Evolutionary conservation across 1,284 basidiomycete species (phyloP), one percentile per base, ranked within the genome.

Genomic region (Agroathelia rolfsii): DNA sequence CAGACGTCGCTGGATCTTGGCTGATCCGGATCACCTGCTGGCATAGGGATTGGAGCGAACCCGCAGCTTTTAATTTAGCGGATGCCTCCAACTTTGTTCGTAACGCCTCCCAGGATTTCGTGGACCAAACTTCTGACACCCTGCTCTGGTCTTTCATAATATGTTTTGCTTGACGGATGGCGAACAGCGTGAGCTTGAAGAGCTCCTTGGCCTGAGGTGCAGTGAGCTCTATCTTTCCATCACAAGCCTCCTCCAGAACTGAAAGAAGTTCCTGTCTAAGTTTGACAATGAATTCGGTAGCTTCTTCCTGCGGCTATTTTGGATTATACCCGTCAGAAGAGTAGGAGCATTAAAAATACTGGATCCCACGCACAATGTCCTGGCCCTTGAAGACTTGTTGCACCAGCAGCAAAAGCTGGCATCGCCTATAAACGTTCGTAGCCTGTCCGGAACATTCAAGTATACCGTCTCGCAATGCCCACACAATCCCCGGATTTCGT

Each of bases 131-230:
- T 11, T 44, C 41, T 19, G 35, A 30, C 12, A 50, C 36, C n/a
- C n/a, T n/a, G n/a, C 32, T 17, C 22, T 29, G 18, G 17, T 32
- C 22, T 12, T 36, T 27, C 14, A 23, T 40, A 7, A 28, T 35
- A 20, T 41, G 41, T 22, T 17, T 12, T n/a, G 76, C 75, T 38
- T 80, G 74, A 32, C 88, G 75, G 8, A 76, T 64, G 21, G 75
- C 72, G 13, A 72, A 56, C 5, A 88, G 58, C 0, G 65, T 76
- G 32, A 87, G 61, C 53, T 89, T 93, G 40, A 88, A 56, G 10
- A 89, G 55, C 18, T 89, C 84, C 55, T 89, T 94, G 47, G 84
- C 53, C 37, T 89, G 79, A 6, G 72, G 55, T 1, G 81, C 64
- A 17, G 75, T 82, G 35, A 84, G 56, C 3, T 60, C 55, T 14